Percentiles rank a stretch among this genome's conserved stretches.
Conservation (phyloP, 208 protist species). For the Leptomonas pyrrhocoris region DNA sequence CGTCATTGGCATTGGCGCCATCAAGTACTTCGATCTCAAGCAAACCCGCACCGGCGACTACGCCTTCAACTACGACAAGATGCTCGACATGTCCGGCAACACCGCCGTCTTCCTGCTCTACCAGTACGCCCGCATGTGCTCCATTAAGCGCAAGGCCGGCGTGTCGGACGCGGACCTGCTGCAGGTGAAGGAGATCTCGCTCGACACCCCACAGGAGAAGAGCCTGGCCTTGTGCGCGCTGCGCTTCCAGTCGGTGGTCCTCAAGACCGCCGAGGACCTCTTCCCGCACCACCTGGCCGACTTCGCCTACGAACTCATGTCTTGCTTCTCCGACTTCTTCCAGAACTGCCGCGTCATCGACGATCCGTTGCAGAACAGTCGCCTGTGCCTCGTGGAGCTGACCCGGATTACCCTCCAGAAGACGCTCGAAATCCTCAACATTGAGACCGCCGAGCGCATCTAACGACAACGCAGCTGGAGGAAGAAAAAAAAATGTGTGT, state of each 20-base stretch:
- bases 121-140: constrained; percentile 96
- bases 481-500: neutral
- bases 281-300: constrained; percentile 95
- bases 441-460: constrained; percentile 87
- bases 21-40: constrained; percentile 98
- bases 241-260: constrained; percentile 88
- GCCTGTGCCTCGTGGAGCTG: constrained; percentile 92
- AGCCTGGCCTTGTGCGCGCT: constrained; percentile 83
- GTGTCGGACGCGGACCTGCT: constrained; percentile 66
- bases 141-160: constrained; percentile 92
- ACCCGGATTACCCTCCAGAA: constrained; percentile 89
- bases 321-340: constrained; percentile 96
- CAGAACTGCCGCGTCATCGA: constrained; percentile 91
- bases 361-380: constrained; percentile 81
- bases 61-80: constrained; percentile 96
- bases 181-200: constrained; percentile 59
- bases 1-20: constrained; percentile 93
- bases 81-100: constrained; percentile 97
- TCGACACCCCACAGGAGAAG: constrained; percentile 85
- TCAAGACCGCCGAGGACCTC: constrained; percentile 90
- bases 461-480: constrained; percentile 29
- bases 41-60: constrained; percentile 95
- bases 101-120: constrained; percentile 98
- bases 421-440: constrained; percentile 93
- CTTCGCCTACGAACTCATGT: constrained; percentile 95